Conservation (phyloP, 768 basidiomycete species). For the Stropharia rugosoannulata region DNA sequence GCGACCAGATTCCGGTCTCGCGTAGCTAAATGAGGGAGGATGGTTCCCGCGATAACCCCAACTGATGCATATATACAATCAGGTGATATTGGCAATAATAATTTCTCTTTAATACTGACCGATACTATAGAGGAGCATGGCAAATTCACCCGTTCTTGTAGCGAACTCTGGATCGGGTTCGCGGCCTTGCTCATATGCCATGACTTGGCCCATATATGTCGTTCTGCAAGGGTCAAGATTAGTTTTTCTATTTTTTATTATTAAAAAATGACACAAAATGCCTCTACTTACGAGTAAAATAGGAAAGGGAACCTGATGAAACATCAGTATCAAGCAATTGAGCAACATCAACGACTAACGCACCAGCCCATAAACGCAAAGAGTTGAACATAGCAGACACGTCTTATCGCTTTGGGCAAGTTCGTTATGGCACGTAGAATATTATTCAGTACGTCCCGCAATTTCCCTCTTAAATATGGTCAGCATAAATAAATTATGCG, state of each 20-base stretch:
- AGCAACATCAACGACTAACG: slow-evolving; percentile 18
- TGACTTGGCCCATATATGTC: slow-evolving; percentile 91
- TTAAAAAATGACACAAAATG: background rate
- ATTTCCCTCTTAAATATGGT: slow-evolving; percentile 39
- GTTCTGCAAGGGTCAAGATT: slow-evolving; percentile 50
- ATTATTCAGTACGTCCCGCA: slow-evolving; percentile 74
- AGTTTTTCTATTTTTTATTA: background rate
- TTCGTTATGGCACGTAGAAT: slow-evolving; percentile 72
- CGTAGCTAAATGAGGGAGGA: slow-evolving; percentile 78
- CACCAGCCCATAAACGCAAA: slow-evolving; percentile 98
- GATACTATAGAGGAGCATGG: slow-evolving; percentile 88
- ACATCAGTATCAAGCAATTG: slow-evolving; percentile 3
- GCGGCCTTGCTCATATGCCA: slow-evolving; percentile 72
- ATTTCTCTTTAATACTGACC: slow-evolving; percentile 43
- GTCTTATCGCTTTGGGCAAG: slow-evolving; percentile 80
- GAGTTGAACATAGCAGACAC: slow-evolving; percentile 91
- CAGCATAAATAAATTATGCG: background rate
- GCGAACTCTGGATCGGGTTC: slow-evolving; percentile 86
- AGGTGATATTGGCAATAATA: background rate
- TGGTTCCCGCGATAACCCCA: slow-evolving; percentile 77
- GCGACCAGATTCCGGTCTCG: slow-evolving; percentile 81
- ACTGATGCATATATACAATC: slow-evolving; percentile 44
- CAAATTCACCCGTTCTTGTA: slow-evolving; percentile 82
- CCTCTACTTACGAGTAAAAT: slow-evolving; percentile 72
- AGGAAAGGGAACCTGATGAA: slow-evolving; percentile 85